A percentile compares a stretch with the other conserved stretches of the same genome.
These are phyloP conservation scores for Tolypocladium pustulatum DNA, from an alignment of 2,329 filamentous ascomycete genomes.

Conservation along the genomic window DNA sequence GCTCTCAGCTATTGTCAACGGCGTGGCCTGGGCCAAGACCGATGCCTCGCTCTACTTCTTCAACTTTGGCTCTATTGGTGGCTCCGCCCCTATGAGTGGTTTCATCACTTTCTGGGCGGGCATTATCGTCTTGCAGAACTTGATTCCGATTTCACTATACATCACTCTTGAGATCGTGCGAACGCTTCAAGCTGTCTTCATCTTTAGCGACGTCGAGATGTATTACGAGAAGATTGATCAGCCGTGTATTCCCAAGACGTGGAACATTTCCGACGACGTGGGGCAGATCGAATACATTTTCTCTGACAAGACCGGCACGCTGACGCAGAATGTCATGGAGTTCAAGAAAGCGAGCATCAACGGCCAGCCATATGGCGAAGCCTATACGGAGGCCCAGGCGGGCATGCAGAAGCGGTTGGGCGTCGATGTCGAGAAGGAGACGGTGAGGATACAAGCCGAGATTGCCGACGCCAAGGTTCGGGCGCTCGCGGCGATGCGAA, in stretches of 20 bases:
- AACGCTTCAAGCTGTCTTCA: constrained; percentile 89
- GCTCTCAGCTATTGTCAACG: constrained; percentile 73
- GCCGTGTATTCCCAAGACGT: constrained; percentile 92
- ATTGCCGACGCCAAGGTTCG: constrained; percentile 67
- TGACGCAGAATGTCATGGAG: constrained; percentile 98
- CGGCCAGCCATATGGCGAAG: constrained; percentile 91
- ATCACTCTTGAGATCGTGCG: constrained; percentile 95
- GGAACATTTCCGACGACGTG: constrained; percentile 97
- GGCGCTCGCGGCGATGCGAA: constrained; percentile 63
- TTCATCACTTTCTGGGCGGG: constrained; percentile 97
- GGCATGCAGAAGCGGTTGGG: constrained; percentile 92
- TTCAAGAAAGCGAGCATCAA: constrained; percentile 99
- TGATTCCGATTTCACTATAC: constrained; percentile 96
- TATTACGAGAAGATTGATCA: constrained; percentile 93
- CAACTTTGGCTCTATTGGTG: constrained; percentile 75
- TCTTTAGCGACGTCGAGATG: constrained; percentile 93
- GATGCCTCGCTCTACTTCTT: constrained; percentile 72
- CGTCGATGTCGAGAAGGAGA: constrained; percentile 75
- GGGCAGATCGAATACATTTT: constrained; percentile 99
- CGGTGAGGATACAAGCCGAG: constrained; percentile 58
- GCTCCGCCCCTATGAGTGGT: constrained; percentile 65
- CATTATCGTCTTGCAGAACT: constrained; percentile 92
- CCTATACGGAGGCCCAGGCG: constrained; percentile 92
- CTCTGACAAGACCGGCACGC: constrained; percentile 92
- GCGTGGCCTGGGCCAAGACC: constrained; percentile 65